Percentiles rank a stretch among this genome's conserved stretches.
Evolutionary conservation across 2,329 filamentous ascomycete species (phyloP).

Genomic region (Pseudogymnoascus sp.): DNA sequence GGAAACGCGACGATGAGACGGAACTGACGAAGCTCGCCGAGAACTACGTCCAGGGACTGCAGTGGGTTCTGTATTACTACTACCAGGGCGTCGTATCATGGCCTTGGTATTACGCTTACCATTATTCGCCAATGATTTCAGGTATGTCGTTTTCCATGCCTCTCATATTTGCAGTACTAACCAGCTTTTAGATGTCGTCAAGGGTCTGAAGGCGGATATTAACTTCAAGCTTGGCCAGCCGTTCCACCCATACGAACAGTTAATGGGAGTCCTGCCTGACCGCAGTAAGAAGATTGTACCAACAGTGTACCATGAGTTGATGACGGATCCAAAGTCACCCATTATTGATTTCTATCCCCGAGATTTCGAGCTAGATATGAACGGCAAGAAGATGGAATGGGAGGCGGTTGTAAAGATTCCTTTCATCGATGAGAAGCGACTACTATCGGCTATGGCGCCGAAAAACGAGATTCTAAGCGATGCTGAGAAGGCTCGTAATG

Average conservation of each 20-base stretch:
- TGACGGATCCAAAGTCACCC: slow-evolving; percentile 83
- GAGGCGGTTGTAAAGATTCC: slow-evolving; percentile 98
- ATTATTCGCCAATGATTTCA: slow-evolving; percentile 95
- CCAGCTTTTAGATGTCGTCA: slow-evolving; percentile 63
- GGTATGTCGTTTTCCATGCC: slow-evolving; percentile 36
- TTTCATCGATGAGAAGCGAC: slow-evolving; percentile 87
- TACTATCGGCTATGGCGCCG: slow-evolving; percentile 77
- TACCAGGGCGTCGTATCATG: slow-evolving; percentile 95
- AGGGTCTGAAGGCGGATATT: slow-evolving; percentile 77
- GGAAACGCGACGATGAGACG: slow-evolving; percentile 71
- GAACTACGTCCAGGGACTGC: slow-evolving; percentile 94
- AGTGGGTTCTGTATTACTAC: slow-evolving; percentile 98
- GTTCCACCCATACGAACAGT: slow-evolving; percentile 88
- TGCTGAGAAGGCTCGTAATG: slow-evolving; percentile 75
- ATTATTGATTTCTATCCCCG: slow-evolving; percentile 98
- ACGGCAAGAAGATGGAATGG: slow-evolving; percentile 99
- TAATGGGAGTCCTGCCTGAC: slow-evolving; percentile 97
- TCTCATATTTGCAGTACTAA: slow-evolving; percentile 17
- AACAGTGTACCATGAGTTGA: slow-evolving; percentile 75
- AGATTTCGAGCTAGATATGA: slow-evolving; percentile 98
- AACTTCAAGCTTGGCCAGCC: slow-evolving; percentile 92
- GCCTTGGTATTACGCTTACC: slow-evolving; percentile 97
- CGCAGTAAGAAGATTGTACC: slow-evolving; percentile 97
- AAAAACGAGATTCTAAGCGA: slow-evolving; percentile 70
- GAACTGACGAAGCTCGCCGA: slow-evolving; percentile 78